These are phyloP conservation scores for Hymenoscyphus fraxineus DNA, from an alignment of 2,329 filamentous ascomycete species.

Conservation along the genomic window DNA sequence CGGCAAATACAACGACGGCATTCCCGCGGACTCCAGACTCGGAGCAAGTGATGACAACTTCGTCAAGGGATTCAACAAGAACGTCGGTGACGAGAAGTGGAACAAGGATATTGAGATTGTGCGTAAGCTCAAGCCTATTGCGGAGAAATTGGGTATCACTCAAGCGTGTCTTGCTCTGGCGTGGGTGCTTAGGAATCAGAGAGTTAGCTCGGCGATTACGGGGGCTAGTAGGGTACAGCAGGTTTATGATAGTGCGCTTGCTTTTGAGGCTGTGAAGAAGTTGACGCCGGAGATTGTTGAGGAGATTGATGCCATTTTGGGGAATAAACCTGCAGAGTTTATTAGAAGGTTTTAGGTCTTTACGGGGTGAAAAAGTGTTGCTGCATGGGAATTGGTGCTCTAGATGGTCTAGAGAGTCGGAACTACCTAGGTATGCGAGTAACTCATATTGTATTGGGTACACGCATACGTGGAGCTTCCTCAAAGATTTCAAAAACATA, in stretches of 20 bases:
- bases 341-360: constrained; percentile 18
- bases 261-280: constrained; percentile 50
- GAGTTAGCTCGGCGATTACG: constrained; percentile 59
- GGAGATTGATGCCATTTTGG: constrained; percentile 56
- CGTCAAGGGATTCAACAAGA: constrained; percentile 41
- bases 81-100: constrained; percentile 48
- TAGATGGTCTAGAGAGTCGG: neutral
- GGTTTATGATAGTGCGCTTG: constrained; percentile 56
- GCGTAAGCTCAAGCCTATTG: constrained; percentile 57
- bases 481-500: too few species aligned
- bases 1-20: constrained; percentile 64
- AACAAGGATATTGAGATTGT: constrained; percentile 56
- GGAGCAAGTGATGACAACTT: constrained; percentile 51
- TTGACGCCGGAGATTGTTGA: constrained; percentile 56
- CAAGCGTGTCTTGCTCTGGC: constrained; percentile 52
- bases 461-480: too few species aligned
- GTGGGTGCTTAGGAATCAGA: constrained; percentile 60
- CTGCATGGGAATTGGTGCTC: neutral
- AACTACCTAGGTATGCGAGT: neutral
- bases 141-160: constrained; percentile 57
- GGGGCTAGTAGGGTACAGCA: constrained; percentile 56
- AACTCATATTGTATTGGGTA: too few species aligned
- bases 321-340: constrained; percentile 51
- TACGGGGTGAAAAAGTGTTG: neutral
- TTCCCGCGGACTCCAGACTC: constrained; percentile 57